Conservation (phyloP, 225 moss, liverwort and hornwort genomes). For the Pseudisothecium myosuroides region DNA sequence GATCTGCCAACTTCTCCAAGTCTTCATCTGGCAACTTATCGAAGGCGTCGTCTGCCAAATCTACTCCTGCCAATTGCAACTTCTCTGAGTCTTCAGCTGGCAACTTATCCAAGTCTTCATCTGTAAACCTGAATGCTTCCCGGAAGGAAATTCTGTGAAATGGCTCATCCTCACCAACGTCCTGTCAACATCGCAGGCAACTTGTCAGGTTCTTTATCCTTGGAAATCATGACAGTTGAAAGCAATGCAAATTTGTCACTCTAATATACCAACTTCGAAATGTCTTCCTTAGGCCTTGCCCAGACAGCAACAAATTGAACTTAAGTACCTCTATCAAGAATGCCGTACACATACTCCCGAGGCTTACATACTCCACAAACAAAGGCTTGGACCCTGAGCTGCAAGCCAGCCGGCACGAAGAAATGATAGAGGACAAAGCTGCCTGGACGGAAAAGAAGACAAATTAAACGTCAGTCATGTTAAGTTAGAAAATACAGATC, state of each 20-base stretch:
- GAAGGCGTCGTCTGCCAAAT: not conserved
- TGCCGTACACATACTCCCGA: not conserved
- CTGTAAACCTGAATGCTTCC: not conserved
- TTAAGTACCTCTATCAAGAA: not conserved
- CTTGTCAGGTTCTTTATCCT: not conserved
- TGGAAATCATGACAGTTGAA: not conserved
- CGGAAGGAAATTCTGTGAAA: not conserved
- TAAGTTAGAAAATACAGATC: not conserved
- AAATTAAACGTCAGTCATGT: not conserved
- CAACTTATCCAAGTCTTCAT: not conserved
- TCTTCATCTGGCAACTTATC: not conserved
- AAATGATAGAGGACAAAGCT: not conserved
- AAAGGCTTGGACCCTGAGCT: not conserved
- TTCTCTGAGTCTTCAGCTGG: not conserved
- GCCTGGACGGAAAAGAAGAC: not conserved
- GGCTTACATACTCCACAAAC: not conserved
- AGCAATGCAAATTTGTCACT: not conserved
- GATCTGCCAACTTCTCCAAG: not conserved
- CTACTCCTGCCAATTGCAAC: not conserved
- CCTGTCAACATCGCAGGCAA: no score
- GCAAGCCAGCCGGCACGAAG: not conserved
- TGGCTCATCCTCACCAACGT: not conserved
- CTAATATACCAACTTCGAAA: not conserved
- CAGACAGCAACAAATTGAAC: not conserved
- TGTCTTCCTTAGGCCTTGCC: not conserved